Evolutionary conservation across 495 filamentous ascomycete species (phyloP), one percentile per base, ranked within the genome.

Genomic region (Podospora didyma): DNA sequence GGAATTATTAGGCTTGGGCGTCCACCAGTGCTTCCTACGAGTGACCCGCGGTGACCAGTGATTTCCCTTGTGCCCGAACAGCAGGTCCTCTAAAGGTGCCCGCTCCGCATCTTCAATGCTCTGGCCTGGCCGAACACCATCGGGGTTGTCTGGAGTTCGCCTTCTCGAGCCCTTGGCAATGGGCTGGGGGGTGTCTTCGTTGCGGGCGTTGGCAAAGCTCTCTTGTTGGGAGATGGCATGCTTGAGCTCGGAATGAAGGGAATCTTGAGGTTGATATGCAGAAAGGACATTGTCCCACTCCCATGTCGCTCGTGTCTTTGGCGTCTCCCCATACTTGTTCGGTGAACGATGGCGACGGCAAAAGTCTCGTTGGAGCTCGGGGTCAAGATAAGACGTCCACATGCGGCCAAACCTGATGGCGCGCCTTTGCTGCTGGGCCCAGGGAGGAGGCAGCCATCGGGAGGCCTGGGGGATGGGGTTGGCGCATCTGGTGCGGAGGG

Each of bases 391-490:
- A 23, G 72, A 73, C 11, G 72, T 68, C 71, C 76, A 77, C 11
- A 67, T 42, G 10, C 63, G 59, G 39, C 71, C 73, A 51, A 81
- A 73, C 47, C 76, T 72, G 57, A 79, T 80, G 53, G 51, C 63
- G 17, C 80, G 75, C 50, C 81, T 79, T 31, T 75, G 67, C 1
- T 54, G 60, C 16, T 39, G 61, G 53, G 63, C 45, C 60, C 54
- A 60, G 68, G 39, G 2, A 62, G 37, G 42, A 58, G n/a, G n/a
- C 42, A 26, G 51, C 35, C 14, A 48, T 58, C 50, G 67, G 53
- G 31, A n/a, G 19, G 11, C 59, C 49, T 54, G 48, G 42, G 67
- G 57, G 2, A 61, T 17, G 26, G 61, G 19, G 48, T 44, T 51
- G 51, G 53, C 57, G 50, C 60, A 59, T 57, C 65, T 66, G 21